Percentiles rank a stretch among this genome's conserved stretches.
phyloP scores from a whole-genome alignment of 2,329 filamentous ascomycete species.

The Geosmithia putterillii region DNA sequence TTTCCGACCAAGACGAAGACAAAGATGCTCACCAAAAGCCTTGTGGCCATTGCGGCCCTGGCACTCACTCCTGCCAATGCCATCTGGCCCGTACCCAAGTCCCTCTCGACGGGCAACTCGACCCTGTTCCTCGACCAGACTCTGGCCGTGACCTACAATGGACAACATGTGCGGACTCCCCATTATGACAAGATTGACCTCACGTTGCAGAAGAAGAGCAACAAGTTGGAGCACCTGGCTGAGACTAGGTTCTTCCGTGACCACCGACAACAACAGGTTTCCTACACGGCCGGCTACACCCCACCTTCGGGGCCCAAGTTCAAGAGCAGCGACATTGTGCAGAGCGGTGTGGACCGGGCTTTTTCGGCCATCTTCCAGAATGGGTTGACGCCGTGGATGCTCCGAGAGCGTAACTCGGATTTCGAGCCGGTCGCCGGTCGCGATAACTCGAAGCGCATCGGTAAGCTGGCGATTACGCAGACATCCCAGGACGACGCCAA shows the following conservation, averaged over 20 bases:
- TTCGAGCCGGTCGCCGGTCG: slow-evolving; percentile 46
- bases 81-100: slow-evolving; percentile 44
- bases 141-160: slow-evolving; percentile 46
- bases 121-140: slow-evolving; percentile 40
- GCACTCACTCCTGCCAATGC: slow-evolving; percentile 30
- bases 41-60: slow-evolving; percentile 25
- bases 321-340: slow-evolving; percentile 40
- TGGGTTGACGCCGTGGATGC: slow-evolving; percentile 68
- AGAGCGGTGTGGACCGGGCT: slow-evolving; percentile 45
- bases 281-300: slow-evolving; percentile 31
- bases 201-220: not conserved
- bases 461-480: slow-evolving; percentile 49
- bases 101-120: slow-evolving; percentile 36
- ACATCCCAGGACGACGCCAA: slow-evolving; percentile 37
- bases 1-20: slow-evolving; percentile 42
- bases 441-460: slow-evolving; percentile 35
- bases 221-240: slow-evolving; percentile 10
- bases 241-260: slow-evolving; percentile 14
- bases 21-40: slow-evolving; percentile 15
- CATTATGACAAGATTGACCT: not conserved
- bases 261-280: slow-evolving; percentile 25
- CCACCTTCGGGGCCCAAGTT: slow-evolving; percentile 24
- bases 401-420: slow-evolving; percentile 49
- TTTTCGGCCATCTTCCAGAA: slow-evolving; percentile 52
- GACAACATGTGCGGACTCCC: slow-evolving; percentile 33